phyloP scores from a whole-genome alignment of 129 eudicot genomes.

The Flaveria ramosissima region DNA sequence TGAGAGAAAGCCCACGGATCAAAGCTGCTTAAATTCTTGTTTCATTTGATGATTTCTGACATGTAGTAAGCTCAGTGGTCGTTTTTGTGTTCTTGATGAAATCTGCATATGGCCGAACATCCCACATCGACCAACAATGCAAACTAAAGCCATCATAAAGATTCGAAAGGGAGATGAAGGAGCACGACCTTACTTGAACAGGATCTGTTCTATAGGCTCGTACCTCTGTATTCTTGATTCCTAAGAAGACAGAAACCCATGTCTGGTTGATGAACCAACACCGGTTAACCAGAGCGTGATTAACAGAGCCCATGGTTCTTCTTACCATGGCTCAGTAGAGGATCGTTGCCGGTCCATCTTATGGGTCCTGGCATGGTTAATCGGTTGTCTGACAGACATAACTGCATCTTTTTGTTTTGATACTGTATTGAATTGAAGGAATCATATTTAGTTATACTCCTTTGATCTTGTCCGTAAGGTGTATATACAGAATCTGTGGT shows the following conservation, averaged over 20 bases:
- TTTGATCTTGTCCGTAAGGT: no score
- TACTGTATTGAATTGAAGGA: no score
- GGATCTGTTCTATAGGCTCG: conserved; percentile 55
- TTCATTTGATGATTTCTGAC: no score
- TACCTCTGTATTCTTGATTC: conserved; percentile 74
- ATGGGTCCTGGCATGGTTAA: neutral
- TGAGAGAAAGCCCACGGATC: no score
- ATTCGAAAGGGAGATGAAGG: no score
- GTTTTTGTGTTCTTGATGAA: no score
- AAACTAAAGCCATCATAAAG: neutral
- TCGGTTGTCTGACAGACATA: neutral
- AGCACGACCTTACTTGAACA: conserved; percentile 83
- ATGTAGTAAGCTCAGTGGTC: no score
- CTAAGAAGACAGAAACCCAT: conserved; percentile 67
- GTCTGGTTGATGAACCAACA: conserved; percentile 54
- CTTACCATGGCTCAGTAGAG: neutral
- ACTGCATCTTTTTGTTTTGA: neutral
- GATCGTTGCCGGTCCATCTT: neutral
- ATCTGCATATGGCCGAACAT: no score
- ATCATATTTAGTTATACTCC: no score
- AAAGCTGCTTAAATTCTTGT: no score
- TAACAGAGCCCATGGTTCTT: neutral
- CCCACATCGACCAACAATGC: rapidly evolving
- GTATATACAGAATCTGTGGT: no score
- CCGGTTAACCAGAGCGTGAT: neutral